Base-by-base conservation (phyloP, 2,329 filamentous ascomycete genomes). In the Aplosporella prunicola region DNA sequence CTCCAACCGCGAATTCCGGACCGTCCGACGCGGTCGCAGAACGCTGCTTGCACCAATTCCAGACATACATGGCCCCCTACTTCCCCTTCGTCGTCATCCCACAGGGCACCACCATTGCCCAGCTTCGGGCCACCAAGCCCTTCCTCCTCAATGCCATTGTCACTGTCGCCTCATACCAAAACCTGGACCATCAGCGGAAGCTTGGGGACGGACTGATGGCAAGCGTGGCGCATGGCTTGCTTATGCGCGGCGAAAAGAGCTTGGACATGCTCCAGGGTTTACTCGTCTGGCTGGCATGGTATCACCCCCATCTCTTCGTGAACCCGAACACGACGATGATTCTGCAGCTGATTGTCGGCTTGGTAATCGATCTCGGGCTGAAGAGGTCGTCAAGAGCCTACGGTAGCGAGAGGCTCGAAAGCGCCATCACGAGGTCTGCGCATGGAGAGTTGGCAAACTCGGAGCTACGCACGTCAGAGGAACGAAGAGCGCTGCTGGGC, bases 401-500 rank as follows among this genome's bases (percentile, higher is more conserved):
- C 9, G 43, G 32, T 1, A n/a, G 18, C 8, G 33, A 40, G 20
- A 17, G 31, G 15, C 30, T 43, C 9, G 31, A 35, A 9, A 26
- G 13, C 16, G 32, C 23, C 11, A 17, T 32, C 17, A 20, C 36
- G 22, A 27, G 37, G n/a, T 24, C 31, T 18, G 36, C 36, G 14
- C 36, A 49, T 3, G 46, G 38, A 30, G 32, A 40, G 13, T 26
- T 52, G 1, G 49, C 57, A 2, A 51, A 51, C 10, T 44, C 52
- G 1, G 42, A 64, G 1, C 30, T 63, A 9, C 49, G 48, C 10
- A 52, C 53, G 3, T 39, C 53, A 0, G 52, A 58, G 0, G 63
- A 67, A 22, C 61, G 62, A 43, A 57, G 65, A 0, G 55, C 64
- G 0, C 47, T 62, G 3, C 43, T 68, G 1, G 65, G 63, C 0